phyloP scores from a whole-genome alignment of 2,329 filamentous ascomycete species.

The Clathrospora elynae region DNA sequence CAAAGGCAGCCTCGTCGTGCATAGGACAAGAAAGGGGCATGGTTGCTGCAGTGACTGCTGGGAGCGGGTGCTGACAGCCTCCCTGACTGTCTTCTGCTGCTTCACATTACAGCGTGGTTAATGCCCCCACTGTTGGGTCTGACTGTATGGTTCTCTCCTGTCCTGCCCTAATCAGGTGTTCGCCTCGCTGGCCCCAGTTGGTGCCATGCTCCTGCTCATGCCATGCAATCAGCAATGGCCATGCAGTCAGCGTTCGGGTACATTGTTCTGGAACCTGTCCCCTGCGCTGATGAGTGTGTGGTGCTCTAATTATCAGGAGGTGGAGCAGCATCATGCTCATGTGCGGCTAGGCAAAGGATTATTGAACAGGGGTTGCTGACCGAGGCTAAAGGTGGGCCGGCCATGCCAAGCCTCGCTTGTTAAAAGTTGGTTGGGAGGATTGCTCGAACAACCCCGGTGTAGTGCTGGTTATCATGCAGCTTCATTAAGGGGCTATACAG shows the following conservation, averaged over 20 bases:
- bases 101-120: neutral
- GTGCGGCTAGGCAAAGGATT: neutral
- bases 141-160: slow-evolving; percentile 2
- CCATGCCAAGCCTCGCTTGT: slow-evolving; percentile 1
- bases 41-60: slow-evolving; percentile 2
- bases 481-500: slow-evolving; percentile 1
- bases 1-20: slow-evolving; percentile 10
- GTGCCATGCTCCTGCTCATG: neutral
- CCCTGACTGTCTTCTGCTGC: neutral
- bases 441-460: slow-evolving; percentile 1
- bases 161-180: neutral
- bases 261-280: neutral
- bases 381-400: too few relatives aligned
- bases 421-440: neutral
- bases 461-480: slow-evolving; percentile 4
- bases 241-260: neutral
- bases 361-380: neutral
- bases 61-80: neutral
- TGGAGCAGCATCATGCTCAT: neutral
- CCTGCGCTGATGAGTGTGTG: neutral
- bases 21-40: slow-evolving; percentile 5
- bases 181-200: neutral
- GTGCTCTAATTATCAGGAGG: neutral
- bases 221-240: neutral
- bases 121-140: neutral